Conservation (phyloP, 371 early-diverging fungal species). For the Cokeromyces recurvatus region DNA sequence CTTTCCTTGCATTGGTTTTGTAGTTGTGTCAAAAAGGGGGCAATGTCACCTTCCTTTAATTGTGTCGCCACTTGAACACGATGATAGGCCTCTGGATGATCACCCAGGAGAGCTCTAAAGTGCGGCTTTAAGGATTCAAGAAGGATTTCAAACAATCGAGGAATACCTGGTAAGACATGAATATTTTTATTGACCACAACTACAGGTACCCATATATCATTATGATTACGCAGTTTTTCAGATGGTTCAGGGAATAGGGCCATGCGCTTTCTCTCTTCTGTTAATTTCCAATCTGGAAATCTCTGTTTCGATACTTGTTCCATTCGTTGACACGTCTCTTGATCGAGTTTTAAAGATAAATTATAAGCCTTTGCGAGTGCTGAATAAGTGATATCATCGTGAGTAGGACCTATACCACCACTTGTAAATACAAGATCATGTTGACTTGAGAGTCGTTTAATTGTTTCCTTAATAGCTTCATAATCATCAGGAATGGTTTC, state of each 20-base stretch:
- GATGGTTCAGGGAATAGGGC: slow-evolving; percentile 57
- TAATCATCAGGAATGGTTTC: slow-evolving; percentile 58
- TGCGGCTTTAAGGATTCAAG: slow-evolving; percentile 29
- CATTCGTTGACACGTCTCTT: slow-evolving; percentile 59
- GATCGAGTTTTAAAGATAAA: slow-evolving; percentile 43
- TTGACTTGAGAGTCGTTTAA: slow-evolving; percentile 41
- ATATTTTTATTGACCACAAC: slow-evolving; percentile 61
- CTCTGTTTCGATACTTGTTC: slow-evolving; percentile 10
- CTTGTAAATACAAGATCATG: slow-evolving; percentile 67
- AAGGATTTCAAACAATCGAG: slow-evolving; percentile 56
- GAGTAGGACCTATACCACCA: slow-evolving; percentile 73
- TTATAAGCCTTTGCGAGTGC: slow-evolving; percentile 63
- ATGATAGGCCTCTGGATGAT: slow-evolving; percentile 24
- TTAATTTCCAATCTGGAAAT: slow-evolving; percentile 28
- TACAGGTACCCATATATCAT: slow-evolving; percentile 68
- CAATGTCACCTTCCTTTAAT: slow-evolving; percentile 53
- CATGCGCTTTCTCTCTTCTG: slow-evolving; percentile 62
- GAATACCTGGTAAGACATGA: slow-evolving; percentile 72
- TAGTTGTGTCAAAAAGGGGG: slow-evolving; percentile 39
- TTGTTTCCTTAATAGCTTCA: slow-evolving; percentile 48
- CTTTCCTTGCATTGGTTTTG: slow-evolving; percentile 35
- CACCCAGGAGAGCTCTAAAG: slow-evolving; percentile 13
- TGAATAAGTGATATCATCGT: slow-evolving; percentile 71
- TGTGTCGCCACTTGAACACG: slow-evolving; percentile 55
- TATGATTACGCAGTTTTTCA: slow-evolving; percentile 34